Evolutionary conservation across 78 protist genomes (phyloP), one percentile per base, ranked within the genome.

Genomic region (Dictyostelium brefeldianum): DNA sequence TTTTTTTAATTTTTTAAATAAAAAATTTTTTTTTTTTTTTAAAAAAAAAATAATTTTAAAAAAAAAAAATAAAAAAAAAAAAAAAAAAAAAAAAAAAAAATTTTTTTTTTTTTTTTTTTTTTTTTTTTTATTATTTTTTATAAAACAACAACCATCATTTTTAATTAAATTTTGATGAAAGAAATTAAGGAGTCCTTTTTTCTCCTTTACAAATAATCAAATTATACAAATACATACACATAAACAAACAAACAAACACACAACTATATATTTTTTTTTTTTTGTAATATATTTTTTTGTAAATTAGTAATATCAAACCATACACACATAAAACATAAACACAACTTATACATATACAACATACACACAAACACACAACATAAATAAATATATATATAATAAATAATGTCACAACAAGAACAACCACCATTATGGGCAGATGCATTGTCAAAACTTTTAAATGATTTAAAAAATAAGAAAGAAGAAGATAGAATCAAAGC

Each of bases 401-500:
- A 36, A 80, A 62, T n/a, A 41, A 50, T 46, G 51, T 17, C 41
- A 62, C 75, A 62, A 80, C 31, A 62, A 25, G 57, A 56, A 57
- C 69, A 46, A 77, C 90, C 78, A 6, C 70, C 90, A 12, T 36
- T 54, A 59, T 85, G 92, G 92, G 83, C 92, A 8, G 92, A 85
- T 64, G 92, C 92, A 18, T 43, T 85, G 8, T 41, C n/a, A 17
- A 85, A 85, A 71, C 77, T 85, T 29, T 46, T 75, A 41, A 15
- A 48, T 41, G 92, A 85, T 62, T 53, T 85, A 59, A 85, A 75
- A 46, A 85, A 78, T 74, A 85, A 85, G 48, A 85, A 85, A 59
- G 92, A 85, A 75, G 92, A 85, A 29, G 92, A 85, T 31, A 71
- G 83, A 75, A 29, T 53, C 5, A 85, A 75, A 62, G 92, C 78